Conservation (phyloP, 306 rosid genomes). For the Medicago lupulina region DNA sequence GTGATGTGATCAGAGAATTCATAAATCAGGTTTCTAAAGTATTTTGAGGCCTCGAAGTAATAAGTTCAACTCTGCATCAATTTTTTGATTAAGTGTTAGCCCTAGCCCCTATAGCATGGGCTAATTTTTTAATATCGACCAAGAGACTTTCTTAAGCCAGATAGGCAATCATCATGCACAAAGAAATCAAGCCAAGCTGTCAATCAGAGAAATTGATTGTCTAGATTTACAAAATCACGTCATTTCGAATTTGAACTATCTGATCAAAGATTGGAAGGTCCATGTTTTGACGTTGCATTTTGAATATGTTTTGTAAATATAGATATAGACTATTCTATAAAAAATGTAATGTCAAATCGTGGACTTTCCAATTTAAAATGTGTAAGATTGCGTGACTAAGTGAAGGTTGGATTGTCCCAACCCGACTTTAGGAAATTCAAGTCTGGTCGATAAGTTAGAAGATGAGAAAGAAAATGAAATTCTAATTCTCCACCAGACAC, state of each 20-base stretch:
- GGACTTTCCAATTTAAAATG: neutral
- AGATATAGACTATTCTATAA: neutral
- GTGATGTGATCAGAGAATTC: conserved; percentile 11
- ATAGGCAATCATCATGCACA: neutral
- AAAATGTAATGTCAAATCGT: neutral
- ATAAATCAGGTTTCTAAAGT: neutral
- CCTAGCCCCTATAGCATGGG: neutral
- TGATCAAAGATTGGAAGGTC: neutral
- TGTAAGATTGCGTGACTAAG: neutral
- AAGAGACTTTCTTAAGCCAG: neutral
- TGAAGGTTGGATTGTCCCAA: neutral
- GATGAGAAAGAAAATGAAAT: neutral
- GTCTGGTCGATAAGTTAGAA: neutral
- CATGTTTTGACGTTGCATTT: neutral
- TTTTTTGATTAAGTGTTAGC: neutral
- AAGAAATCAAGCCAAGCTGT: conserved; percentile 8
- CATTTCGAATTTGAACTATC: neutral
- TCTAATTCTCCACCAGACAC: neutral
- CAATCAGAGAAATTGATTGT: neutral
- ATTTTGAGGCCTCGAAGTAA: neutral
- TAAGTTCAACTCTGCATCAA: conserved; percentile 7
- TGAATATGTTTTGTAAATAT: neutral
- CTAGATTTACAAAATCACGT: neutral
- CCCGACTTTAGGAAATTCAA: neutral
- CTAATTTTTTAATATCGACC: neutral